Base-by-base conservation (phyloP, 306 rosid species). In the Lathyrus oleraceus region DNA sequence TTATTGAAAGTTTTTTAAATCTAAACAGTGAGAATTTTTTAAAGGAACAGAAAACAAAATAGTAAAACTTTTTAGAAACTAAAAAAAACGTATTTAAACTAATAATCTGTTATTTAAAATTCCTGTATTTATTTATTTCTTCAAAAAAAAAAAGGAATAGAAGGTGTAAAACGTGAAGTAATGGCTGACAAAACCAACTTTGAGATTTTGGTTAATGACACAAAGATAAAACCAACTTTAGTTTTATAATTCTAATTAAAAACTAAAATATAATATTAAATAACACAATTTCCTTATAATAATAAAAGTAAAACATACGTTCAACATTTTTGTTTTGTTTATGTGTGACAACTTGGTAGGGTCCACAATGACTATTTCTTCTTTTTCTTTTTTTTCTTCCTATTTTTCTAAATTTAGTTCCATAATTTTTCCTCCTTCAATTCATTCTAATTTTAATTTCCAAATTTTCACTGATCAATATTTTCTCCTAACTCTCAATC, bases 261-360 rank as follows among this genome's bases (percentile, higher is more conserved):
- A 47, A 47, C 15, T 15, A 47, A 47, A 15, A 47, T 47, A 47
- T 6, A 15, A 47, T 15, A 15, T 15, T 11, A 32, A 42, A 42
- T 42, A 12, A 11, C 11, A 4, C 2, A 42, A 2, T 12, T 42
- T 42, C 2, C 45, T 40, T 40, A 49, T 49, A 4, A 53, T 20
- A 52, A 52, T 7, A 52, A 44, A 5, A 19, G 7, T 20, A 19
- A 19, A 52, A 11, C 57, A 17, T 5, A 54, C 12, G 5, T 54
- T 12, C 35, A 23, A 54, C 39, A 57, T 57, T 27, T 56, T 61
- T 61, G 54, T 28, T 27, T 49, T 25, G 17, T 56, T 56, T 25
- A 25, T 56, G 69, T 69, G 76, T 63, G 64, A 35, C 47, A 16
- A 79, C 38, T 83, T 75, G 81, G 95, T 81, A 77, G 81, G 86